phyloP scores from a whole-genome alignment of 176 grass and related monocot genomes.

The Paspalum notatum region DNA sequence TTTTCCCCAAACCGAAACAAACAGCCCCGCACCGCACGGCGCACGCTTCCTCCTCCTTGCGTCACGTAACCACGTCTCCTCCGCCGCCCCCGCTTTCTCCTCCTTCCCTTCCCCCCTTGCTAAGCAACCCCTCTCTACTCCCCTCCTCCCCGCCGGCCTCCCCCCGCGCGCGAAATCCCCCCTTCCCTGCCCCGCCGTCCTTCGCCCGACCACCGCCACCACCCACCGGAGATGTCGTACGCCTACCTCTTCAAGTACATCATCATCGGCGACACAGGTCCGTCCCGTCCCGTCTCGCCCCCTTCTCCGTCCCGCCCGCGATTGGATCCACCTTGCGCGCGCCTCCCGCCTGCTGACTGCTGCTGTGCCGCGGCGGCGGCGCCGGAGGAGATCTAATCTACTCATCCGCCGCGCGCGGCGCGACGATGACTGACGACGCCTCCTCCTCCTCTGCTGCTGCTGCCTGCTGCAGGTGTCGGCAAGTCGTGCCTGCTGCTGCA shows the following conservation, averaged over 20 bases:
- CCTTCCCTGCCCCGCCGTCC: background rate
- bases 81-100: background rate
- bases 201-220: background rate
- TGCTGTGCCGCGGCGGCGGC: background rate
- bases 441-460: background rate
- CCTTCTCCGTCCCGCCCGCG: background rate
- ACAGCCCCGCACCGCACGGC: too few species aligned
- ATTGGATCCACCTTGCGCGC: background rate
- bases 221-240: slow-evolving; percentile 69
- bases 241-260: slow-evolving; percentile 99
- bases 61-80: slow-evolving; percentile 33
- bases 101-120: background rate
- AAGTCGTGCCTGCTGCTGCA: slow-evolving; percentile 89
- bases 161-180: background rate
- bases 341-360: background rate
- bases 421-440: background rate
- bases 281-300: background rate
- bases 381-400: background rate
- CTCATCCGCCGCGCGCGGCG: background rate
- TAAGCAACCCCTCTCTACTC: background rate
- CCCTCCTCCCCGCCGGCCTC: background rate
- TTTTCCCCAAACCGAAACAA: too few species aligned
- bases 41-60: background rate
- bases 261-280: slow-evolving; percentile 98
- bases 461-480: slow-evolving; percentile 52